Evolutionary conservation across 495 filamentous ascomycete genomes (phyloP).

Genomic region (Amorphotheca resinae): DNA sequence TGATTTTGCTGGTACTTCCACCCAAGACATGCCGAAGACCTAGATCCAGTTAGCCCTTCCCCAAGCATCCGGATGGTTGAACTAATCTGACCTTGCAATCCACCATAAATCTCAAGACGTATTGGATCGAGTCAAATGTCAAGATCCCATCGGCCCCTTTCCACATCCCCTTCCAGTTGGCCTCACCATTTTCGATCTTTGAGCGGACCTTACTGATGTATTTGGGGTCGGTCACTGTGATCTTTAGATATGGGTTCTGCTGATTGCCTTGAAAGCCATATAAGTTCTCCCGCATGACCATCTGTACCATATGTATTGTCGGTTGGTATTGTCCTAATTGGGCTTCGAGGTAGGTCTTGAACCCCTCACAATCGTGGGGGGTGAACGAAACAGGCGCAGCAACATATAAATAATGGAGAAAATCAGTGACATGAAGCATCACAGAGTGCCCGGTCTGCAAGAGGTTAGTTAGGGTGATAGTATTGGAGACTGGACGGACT

Average conservation of each 20-base stretch:
- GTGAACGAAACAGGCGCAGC: constrained; percentile 75
- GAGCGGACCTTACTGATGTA: constrained; percentile 59
- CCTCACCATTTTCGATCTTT: constrained; percentile 56
- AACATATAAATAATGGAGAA: constrained; percentile 92
- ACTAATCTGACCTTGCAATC: constrained; percentile 57
- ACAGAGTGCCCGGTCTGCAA: constrained; percentile 73
- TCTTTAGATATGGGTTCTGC: constrained; percentile 84
- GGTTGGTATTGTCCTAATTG: constrained; percentile 53
- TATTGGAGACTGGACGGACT: neutral
- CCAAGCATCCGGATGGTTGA: too few species aligned
- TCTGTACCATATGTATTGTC: constrained; percentile 56
- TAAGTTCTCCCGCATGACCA: constrained; percentile 76
- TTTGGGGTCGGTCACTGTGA: constrained; percentile 81
- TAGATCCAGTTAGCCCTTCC: constrained; percentile 23
- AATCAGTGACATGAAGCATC: constrained; percentile 86
- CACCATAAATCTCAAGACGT: constrained; percentile 94
- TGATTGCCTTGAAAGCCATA: constrained; percentile 87
- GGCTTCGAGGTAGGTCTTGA: constrained; percentile 62
- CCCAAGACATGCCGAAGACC: constrained; percentile 95
- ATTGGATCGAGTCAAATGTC: constrained; percentile 93
- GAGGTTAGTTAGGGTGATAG: neutral
- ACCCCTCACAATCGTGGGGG: constrained; percentile 61
- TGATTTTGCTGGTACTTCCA: constrained; percentile 63
- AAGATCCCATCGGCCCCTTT: constrained; percentile 52
- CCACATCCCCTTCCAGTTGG: constrained; percentile 90